These are phyloP conservation scores for Marasmius oreades DNA, from an alignment of 1,284 basidiomycete genomes.

Conservation along the genomic window DNA sequence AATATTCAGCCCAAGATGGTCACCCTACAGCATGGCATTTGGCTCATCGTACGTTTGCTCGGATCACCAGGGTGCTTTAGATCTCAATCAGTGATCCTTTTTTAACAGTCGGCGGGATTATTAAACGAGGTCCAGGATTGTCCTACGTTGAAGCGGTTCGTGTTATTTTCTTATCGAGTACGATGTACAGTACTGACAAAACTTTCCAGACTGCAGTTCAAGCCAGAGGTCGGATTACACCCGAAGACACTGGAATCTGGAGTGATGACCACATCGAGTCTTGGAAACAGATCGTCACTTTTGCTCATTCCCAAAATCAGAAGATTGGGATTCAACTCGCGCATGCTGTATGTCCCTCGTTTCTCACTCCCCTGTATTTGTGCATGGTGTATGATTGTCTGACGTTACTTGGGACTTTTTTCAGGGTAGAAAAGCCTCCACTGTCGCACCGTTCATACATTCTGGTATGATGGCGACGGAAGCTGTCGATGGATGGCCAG, in stretches of 20 bases:
- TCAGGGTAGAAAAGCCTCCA: slow-evolving; percentile 71
- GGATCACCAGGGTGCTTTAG: background rate
- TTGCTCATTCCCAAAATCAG: slow-evolving; percentile 68
- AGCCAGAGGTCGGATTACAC: slow-evolving; percentile 54
- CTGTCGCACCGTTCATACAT: slow-evolving; percentile 55
- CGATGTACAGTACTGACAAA: background rate
- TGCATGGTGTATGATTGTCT: too few species aligned
- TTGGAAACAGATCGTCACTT: slow-evolving; percentile 69
- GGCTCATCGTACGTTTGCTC: slow-evolving; percentile 32
- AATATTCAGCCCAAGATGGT: slow-evolving; percentile 62
- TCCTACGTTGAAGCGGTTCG: slow-evolving; percentile 51
- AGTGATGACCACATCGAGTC: slow-evolving; percentile 68
- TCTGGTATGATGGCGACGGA: slow-evolving; percentile 33
- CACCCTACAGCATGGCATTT: slow-evolving; percentile 38
- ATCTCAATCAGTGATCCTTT: background rate
- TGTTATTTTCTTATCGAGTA: background rate
- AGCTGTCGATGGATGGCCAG: slow-evolving; percentile 68
- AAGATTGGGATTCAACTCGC: slow-evolving; percentile 79
- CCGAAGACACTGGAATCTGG: slow-evolving; percentile 67
- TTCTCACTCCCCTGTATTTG: slow-evolving; percentile 32
- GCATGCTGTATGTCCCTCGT: slow-evolving; percentile 60
- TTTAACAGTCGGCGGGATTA: slow-evolving; percentile 40
- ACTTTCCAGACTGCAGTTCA: slow-evolving; percentile 44
- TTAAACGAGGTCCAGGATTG: slow-evolving; percentile 46
- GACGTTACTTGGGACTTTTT: slow-evolving; percentile 40